phyloP scores from a whole-genome alignment of 2,329 filamentous ascomycete genomes.

The Tolypocladium tundrense region DNA sequence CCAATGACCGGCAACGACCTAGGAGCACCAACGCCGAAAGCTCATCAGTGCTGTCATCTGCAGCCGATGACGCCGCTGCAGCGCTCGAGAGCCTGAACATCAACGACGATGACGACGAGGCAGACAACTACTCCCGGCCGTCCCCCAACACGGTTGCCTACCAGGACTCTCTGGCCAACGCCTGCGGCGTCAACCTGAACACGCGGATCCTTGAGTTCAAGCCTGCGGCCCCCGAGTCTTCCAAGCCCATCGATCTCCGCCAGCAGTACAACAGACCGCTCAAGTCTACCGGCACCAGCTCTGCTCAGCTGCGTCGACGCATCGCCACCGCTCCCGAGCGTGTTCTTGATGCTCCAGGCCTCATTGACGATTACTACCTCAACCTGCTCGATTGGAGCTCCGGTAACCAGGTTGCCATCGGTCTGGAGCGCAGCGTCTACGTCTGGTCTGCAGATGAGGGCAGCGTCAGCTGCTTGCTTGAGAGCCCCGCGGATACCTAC shows the following conservation, averaged over 20 bases:
- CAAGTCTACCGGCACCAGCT: conserved; percentile 61
- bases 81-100: conserved; percentile 74
- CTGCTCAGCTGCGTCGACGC: conserved; percentile 81
- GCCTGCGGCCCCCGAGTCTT: conserved; percentile 94
- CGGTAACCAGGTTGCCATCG: conserved; percentile 95
- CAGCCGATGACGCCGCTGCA: conserved; percentile 68
- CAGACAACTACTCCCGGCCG: conserved; percentile 60
- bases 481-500: conserved; percentile 84
- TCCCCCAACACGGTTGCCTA: conserved; percentile 85
- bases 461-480: conserved; percentile 76
- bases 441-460: conserved; percentile 97
- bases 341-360: conserved; percentile 87
- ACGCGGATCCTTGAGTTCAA: conserved; percentile 97
- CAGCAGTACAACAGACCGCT: conserved; percentile 97
- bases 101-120: conserved; percentile 62
- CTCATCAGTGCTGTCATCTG: conserved; percentile 66
- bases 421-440: conserved; percentile 92
- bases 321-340: conserved; percentile 92
- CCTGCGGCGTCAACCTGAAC: conserved; percentile 86
- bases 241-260: conserved; percentile 93
- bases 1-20: conserved; percentile 57
- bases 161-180: conserved; percentile 79
- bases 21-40: conserved; percentile 62
- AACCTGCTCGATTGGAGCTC: conserved; percentile 98
- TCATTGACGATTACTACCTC: conserved; percentile 98